phyloP scores from a whole-genome alignment of 495 filamentous ascomycete genomes.

The Neurospora sp. region DNA sequence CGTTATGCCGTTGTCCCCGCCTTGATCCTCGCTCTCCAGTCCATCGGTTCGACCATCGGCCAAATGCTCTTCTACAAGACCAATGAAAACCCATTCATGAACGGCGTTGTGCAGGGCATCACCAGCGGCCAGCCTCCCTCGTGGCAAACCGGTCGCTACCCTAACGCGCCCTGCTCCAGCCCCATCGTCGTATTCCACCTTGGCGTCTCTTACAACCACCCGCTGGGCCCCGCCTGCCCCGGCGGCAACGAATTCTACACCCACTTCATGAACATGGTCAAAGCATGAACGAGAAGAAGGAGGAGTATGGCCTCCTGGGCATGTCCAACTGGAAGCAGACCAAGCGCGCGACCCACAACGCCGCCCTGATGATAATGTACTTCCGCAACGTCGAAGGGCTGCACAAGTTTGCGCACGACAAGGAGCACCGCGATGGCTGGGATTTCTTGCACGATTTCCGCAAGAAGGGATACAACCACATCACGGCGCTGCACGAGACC shows the following conservation, averaged over 20 bases:
- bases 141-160: neutral
- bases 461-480: neutral
- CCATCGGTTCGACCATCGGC: slow-evolving; percentile 18
- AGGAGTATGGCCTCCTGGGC: slow-evolving; percentile 27
- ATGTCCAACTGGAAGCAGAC: slow-evolving; percentile 11
- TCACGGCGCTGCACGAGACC: slow-evolving; percentile 7
- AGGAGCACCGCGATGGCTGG: slow-evolving; percentile 36
- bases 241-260: slow-evolving; percentile 14
- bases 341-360: slow-evolving; percentile 24
- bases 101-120: neutral
- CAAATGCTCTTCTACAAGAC: neutral
- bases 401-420: slow-evolving; percentile 39
- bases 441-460: slow-evolving; percentile 16
- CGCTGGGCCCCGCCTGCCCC: slow-evolving; percentile 23
- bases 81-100: neutral
- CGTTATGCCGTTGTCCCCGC: slow-evolving; percentile 25
- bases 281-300: slow-evolving; percentile 5
- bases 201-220: slow-evolving; percentile 19
- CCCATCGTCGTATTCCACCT: slow-evolving; percentile 18
- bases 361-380: slow-evolving; percentile 31
- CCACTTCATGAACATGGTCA: slow-evolving; percentile 15
- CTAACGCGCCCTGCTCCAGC: neutral
- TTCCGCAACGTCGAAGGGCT: slow-evolving; percentile 37
- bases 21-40: slow-evolving; percentile 22
- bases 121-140: slow-evolving; percentile 5